Conservation (phyloP, 1,284 basidiomycete genomes). For the Moniliophthora roreri region DNA sequence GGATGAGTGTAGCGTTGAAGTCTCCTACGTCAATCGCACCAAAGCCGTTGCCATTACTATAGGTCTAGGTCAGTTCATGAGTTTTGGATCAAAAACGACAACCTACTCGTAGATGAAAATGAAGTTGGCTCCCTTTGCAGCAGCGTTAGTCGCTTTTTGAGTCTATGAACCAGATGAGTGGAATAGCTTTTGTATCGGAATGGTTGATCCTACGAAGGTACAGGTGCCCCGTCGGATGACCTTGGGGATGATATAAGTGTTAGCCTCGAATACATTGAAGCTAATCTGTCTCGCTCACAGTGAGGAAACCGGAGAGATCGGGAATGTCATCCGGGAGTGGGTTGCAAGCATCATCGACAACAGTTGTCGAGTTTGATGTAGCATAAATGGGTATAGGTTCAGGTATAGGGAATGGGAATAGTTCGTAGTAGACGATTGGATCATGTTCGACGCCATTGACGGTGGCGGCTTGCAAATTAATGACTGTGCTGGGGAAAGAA, state of each 20-base stretch:
- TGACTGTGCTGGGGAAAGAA: conserved; percentile 26
- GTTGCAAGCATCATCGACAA: conserved; percentile 47
- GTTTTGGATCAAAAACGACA: background rate
- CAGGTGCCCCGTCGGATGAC: conserved; percentile 22
- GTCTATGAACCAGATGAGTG: conserved; percentile 24
- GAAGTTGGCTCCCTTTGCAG: conserved; percentile 49
- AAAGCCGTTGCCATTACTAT: conserved; percentile 47
- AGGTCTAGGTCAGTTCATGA: background rate
- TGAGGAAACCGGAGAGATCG: conserved; percentile 40
- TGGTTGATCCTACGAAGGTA: background rate
- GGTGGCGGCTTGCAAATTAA: conserved; percentile 38
- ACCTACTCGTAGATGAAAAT: conserved; percentile 54
- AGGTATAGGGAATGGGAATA: conserved; percentile 35
- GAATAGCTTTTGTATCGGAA: background rate
- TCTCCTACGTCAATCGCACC: conserved; percentile 37
- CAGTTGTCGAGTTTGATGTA: conserved; percentile 40
- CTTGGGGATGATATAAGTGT: conserved; percentile 14
- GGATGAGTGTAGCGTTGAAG: conserved; percentile 43
- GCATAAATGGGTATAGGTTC: conserved; percentile 40
- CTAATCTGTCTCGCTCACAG: conserved; percentile 15
- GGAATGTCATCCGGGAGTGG: conserved; percentile 46
- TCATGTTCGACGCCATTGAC: conserved; percentile 38
- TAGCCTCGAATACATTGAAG: background rate
- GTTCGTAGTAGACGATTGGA: conserved; percentile 40
- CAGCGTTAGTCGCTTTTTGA: conserved; percentile 46